Conservation (phyloP, 73 alveolate genomes). For the Tetrahymena borealis region DNA sequence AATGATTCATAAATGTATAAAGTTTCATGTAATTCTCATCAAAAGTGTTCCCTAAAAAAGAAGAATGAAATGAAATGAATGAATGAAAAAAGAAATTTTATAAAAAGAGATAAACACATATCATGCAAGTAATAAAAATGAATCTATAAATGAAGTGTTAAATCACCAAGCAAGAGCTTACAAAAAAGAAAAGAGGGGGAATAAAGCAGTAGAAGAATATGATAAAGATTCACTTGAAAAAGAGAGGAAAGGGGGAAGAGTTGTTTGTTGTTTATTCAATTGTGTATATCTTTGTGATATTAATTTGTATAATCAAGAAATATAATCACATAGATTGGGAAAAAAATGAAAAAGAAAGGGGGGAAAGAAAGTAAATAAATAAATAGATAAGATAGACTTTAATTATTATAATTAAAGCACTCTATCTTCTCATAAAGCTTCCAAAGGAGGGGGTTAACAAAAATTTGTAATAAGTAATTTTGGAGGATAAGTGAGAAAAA, state of each 20-base stretch:
- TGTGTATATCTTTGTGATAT: too few species aligned
- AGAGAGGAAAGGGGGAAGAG: neutral
- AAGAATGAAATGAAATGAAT: too few species aligned
- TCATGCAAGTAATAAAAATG: neutral
- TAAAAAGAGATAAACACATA: neutral
- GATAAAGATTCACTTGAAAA: neutral
- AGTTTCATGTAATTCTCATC: neutral
- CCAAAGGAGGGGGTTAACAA: neutral
- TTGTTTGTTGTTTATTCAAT: neutral
- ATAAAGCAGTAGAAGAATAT: neutral
- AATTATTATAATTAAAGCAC: too few species aligned
- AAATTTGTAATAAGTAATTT: neutral
- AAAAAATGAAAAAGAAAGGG: too few species aligned
- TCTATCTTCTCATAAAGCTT: too few species aligned
- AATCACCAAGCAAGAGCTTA: too few species aligned
- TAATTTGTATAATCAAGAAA: too few species aligned
- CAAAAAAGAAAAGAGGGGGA: slow-evolving; percentile 5
- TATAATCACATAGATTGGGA: too few species aligned
- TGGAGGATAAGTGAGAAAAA: neutral
- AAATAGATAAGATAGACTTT: neutral
- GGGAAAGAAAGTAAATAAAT: too few species aligned
- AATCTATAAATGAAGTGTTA: neutral
- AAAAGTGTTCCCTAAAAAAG: neutral
- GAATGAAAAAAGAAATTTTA: neutral
- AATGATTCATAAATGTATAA: neutral